Percentiles rank a stretch among this genome's conserved stretches.
phyloP scores from a whole-genome alignment of 108 stramenopile species.

The Fragilariopsis cylindrus region DNA sequence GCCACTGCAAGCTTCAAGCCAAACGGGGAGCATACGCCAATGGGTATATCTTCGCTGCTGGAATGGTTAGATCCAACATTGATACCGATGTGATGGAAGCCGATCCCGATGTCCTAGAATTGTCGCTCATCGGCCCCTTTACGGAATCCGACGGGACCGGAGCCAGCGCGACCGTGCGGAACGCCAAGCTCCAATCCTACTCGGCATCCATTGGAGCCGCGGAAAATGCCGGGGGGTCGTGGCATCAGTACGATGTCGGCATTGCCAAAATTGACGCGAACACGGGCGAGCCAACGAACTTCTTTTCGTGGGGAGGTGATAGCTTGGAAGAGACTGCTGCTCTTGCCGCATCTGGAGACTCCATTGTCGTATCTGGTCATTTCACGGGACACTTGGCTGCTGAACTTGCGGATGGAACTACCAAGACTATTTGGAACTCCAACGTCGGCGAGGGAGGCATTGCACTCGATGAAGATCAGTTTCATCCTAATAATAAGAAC shows the following conservation, averaged over 20 bases:
- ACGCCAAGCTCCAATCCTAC: neutral
- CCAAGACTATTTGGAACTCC: constrained; percentile 1
- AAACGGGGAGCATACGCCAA: neutral
- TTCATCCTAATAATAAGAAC: neutral
- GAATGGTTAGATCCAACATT: neutral
- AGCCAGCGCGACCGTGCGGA: neutral
- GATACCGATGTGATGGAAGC: neutral
- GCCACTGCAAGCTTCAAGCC: neutral
- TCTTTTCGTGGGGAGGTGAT: neutral
- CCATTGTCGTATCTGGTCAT: neutral
- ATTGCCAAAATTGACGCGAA: neutral
- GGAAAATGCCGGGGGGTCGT: too few relatives aligned
- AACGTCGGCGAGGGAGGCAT: neutral
- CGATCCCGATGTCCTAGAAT: neutral
- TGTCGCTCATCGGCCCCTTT: neutral
- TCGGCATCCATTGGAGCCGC: too few relatives aligned
- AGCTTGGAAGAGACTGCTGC: neutral
- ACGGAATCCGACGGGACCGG: neutral
- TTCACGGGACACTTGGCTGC: neutral
- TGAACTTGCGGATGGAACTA: neutral
- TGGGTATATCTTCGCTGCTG: neutral
- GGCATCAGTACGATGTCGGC: neutral
- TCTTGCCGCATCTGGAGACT: constrained; percentile 1
- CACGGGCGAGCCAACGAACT: neutral
- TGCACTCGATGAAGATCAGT: neutral